Evolutionary conservation across 768 basidiomycete genomes (phyloP), one percentile per base, ranked within the genome.

Genomic region (Lentinula aciculospora): DNA sequence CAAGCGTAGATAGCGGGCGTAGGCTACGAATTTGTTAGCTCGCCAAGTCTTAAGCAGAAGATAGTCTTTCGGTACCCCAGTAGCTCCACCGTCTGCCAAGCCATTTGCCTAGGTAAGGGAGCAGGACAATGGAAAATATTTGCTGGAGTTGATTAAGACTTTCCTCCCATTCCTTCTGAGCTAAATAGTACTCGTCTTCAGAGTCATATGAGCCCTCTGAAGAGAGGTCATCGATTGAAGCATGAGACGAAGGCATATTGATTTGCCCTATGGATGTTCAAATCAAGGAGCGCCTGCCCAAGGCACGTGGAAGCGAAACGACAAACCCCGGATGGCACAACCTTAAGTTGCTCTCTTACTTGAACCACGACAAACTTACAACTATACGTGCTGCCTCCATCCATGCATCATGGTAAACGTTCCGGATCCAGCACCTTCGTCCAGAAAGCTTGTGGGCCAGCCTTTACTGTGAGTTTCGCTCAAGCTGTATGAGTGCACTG

Each of bases 161-260:
- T 70, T 97, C 94, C 65, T 94, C 88, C 94, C 94, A 96, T 74
- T 97, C 94, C 68, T 88, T 81, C 70, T 94, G 89, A 2, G 90
- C 89, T 47, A 88, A 75, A 39, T 77, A 82, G 63, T 82, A 84
- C 65, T 93, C 90, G 4, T 53, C 51, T 61, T 84, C 82, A 1
- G 78, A 77, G 68, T 85, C 84, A 67, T 81, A 83, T 32, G 81
- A 84, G 12, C 80, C 79, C 19, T 75, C 73, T 53, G 74, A 81
- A 19, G 78, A 79, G 42, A 81, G 69, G 57, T 81, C 80, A 71
- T 89, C 88, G 58, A 87, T 66, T 32, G 86, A 90, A 62, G 70
- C 68, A 60, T 80, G 73, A 29, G 87, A 90, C 40, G 63, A 71
- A 57, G 88, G 81, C 88, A 89, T 89, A 34, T 36, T 50, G 15